Evolutionary conservation across 2,329 filamentous ascomycete species (phyloP), one percentile per base, ranked within the genome.

Genomic region (Trichoderma gracile): DNA sequence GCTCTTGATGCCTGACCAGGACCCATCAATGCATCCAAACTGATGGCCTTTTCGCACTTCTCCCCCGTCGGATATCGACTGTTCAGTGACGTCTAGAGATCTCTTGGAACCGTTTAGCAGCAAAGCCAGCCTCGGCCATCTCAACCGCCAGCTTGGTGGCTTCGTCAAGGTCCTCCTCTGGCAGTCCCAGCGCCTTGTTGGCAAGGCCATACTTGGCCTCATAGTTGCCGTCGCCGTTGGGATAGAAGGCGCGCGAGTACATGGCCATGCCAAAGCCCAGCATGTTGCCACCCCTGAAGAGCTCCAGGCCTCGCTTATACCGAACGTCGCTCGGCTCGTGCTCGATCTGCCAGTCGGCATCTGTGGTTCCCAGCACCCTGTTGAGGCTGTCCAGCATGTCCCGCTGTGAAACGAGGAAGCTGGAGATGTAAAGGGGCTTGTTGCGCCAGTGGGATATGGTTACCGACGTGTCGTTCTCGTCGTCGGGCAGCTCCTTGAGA

Each of bases 311-410:
- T 1, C 81, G 77, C 58, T 76, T 72, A 66, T 80, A 85, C 0
- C 70, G 65, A 71, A 84, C 74, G 46, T 76, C 67, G 1, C 77
- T 74, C 0, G 73, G 68, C 73, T 87, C 81, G 8, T 80, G 73
- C 1, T 71, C 77, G 63, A 91, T 80, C 2, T 71, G 79, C 88
- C 88, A 91, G 69, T 90, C 87, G 0, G 73, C 75, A 45, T 87
- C 83, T 1, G 76, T 82, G 0, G 82, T 85, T 0, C 81, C 81
- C 0, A 84, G 83, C 4, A 87, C 86, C 0, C 83, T 81, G 69
- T 87, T 80, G 14, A 88, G 74, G n/a, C 81, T 82, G 45, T 83
- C 81, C 61, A 91, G 80, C 78, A 91, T 90, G 10, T 91, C 87
- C 12, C 80, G 79, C 73, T 91, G 89, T 65, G 75, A 85, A 66